Conservation (phyloP, 257 asterid species). For the Lantana camara region DNA sequence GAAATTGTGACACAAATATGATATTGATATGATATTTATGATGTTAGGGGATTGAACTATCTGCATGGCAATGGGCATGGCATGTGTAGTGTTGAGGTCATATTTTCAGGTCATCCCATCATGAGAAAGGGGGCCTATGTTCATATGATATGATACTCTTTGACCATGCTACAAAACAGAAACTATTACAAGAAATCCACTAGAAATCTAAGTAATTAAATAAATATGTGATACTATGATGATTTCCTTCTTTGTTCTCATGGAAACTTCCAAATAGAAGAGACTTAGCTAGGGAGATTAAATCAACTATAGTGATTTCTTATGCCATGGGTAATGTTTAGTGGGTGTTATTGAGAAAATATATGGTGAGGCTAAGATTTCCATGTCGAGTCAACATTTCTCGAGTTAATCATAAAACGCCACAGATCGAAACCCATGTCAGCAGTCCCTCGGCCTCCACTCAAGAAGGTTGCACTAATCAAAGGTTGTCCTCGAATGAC, state of each 20-base stretch:
- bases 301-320: not conserved
- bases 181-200: slow-evolving; percentile 9
- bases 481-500: too few relatives aligned
- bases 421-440: too few relatives aligned
- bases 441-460: too few relatives aligned
- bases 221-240: slow-evolving; percentile 27
- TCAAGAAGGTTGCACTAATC: too few relatives aligned
- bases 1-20: slow-evolving; percentile 1
- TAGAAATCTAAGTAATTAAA: not conserved
- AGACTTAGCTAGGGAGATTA: slow-evolving; percentile 9
- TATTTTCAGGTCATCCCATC: slow-evolving; percentile 34
- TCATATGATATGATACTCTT: slow-evolving; percentile 36
- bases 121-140: slow-evolving; percentile 32
- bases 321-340: not conserved
- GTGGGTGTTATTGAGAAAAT: slow-evolving; percentile 24
- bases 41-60: slow-evolving; percentile 31
- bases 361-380: too few relatives aligned
- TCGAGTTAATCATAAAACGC: not conserved
- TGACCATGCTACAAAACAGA: slow-evolving; percentile 30
- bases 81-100: slow-evolving; percentile 48
- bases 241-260: slow-evolving; percentile 25
- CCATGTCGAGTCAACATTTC: slow-evolving; percentile 19
- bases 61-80: slow-evolving; percentile 36
- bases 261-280: slow-evolving; percentile 40
- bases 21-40: slow-evolving; percentile 30